Base-by-base conservation (phyloP, 768 basidiomycete species). In the Tulasnella sp. region DNA sequence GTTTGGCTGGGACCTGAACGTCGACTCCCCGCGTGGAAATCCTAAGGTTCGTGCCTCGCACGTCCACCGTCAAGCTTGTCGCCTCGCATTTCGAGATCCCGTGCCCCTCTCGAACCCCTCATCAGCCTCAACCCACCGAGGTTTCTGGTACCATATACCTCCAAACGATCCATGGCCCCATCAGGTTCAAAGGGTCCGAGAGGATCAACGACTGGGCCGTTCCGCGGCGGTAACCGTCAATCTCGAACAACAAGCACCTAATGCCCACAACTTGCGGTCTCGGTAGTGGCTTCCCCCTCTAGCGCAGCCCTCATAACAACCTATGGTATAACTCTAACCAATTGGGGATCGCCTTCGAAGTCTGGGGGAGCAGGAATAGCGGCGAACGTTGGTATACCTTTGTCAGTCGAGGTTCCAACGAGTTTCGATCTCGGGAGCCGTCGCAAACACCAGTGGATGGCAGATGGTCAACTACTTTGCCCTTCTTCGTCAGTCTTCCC, bases 401-500 rank as follows among this genome's bases (percentile, higher is more conserved):
- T 38, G 48, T 40, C 79, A 42, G 56, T 42, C 79, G 24, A 27
- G 48, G 74, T 62, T 42, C 56, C 74, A 56, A 75, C 75, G 36
- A 62, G 48, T 56, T 58, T 80, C 74, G 68, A 68, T 38, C 46
- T 75, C 34, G 74, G 74, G 36, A 68, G n/a, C n/a, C 12, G 18
- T 38, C 31, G 56, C 38, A 42, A 78, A 31, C 1, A 58, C 76
- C 78, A 75, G 72, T 62, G 39, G 42, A 77, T 77, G 68, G 75
- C 46, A 21, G 36, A 38, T 42, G 46, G 46, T 52, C 21, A 83
- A 86, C 71, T 77, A 86, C 80, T 83, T 85, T 62, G 80, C 84
- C 77, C 81, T 87, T 78, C 82, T 87, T 52, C 48, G 19, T 52
- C 48, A 52, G n/a, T n/a, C n/a, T n/a, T n/a, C n/a, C n/a, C n/a